phyloP scores from a whole-genome alignment of 1,284 basidiomycete species.

The Malassezia furfur region DNA sequence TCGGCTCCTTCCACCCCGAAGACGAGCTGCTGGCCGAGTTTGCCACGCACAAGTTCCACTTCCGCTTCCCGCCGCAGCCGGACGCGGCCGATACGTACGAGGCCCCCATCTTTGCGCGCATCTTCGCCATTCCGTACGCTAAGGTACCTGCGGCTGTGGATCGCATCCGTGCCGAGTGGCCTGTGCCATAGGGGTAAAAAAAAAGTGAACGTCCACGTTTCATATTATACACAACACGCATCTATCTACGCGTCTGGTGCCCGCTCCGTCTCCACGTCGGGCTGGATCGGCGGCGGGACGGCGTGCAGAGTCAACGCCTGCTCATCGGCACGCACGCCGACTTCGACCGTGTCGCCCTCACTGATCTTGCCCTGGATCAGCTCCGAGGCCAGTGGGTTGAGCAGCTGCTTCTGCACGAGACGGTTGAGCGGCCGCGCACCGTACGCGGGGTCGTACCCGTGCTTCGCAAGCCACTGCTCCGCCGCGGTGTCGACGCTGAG shows the following conservation, averaged over 20 bases:
- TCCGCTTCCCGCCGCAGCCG: slow-evolving; percentile 39
- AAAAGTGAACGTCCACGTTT: no score
- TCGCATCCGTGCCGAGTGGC: slow-evolving; percentile 10
- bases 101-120: slow-evolving; percentile 36
- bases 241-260: slow-evolving; percentile 36
- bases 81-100: slow-evolving; percentile 40
- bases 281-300: background rate
- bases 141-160: background rate
- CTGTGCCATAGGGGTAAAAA: background rate
- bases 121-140: slow-evolving; percentile 28
- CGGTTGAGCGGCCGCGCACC: slow-evolving; percentile 61
- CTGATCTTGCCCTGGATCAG: slow-evolving; percentile 24
- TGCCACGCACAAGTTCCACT: slow-evolving; percentile 33
- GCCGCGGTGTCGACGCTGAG: slow-evolving; percentile 63
- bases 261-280: slow-evolving; percentile 22
- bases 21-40: slow-evolving; percentile 31
- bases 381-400: slow-evolving; percentile 32
- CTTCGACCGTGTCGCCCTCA: slow-evolving; percentile 21
- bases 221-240: slow-evolving; percentile 19
- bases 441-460: slow-evolving; percentile 76
- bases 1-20: slow-evolving; percentile 44
- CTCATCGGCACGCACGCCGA: slow-evolving; percentile 7
- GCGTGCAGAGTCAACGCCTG: background rate
- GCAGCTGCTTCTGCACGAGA: slow-evolving; percentile 35
- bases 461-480: slow-evolving; percentile 62